These are phyloP conservation scores for Claviceps lovelessii DNA, from an alignment of 2,329 filamentous ascomycete species.

Conservation along the genomic window DNA sequence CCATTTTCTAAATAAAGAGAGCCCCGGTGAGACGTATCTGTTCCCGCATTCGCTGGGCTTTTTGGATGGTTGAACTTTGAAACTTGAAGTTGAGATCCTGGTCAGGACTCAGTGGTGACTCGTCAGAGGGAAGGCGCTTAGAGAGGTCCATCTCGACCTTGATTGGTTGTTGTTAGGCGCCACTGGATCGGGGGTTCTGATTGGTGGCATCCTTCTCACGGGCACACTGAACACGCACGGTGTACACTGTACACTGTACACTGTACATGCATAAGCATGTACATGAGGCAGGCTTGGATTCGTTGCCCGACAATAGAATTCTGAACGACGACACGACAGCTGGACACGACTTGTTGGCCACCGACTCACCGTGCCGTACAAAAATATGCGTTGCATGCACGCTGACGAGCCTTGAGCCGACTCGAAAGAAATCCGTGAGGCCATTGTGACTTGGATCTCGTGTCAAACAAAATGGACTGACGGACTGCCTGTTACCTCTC, in stretches of 20 bases:
- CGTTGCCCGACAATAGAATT: too few relatives aligned
- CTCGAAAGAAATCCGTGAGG: neutral
- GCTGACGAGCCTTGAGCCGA: neutral
- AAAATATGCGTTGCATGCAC: neutral
- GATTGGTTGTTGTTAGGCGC: conserved; percentile 13
- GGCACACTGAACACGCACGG: too few relatives aligned
- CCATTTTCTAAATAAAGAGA: neutral
- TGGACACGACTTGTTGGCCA: neutral
- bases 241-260: too few relatives aligned
- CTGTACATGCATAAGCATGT: too few relatives aligned
- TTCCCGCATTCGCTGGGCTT: neutral
- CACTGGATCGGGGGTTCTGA: neutral
- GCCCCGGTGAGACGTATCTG: neutral
- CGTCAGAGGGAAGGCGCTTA: conserved; percentile 23
- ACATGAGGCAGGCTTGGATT: too few relatives aligned
- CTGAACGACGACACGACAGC: neutral
- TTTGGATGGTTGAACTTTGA: neutral
- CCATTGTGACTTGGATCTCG: too few relatives aligned
- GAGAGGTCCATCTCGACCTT: conserved; percentile 5
- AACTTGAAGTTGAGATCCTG: neutral
- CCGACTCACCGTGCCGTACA: neutral
- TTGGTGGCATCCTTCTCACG: neutral
- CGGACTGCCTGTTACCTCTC: too few relatives aligned
- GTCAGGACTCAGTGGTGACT: conserved; percentile 11
- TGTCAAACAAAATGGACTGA: too few relatives aligned